A percentile compares a stretch with the other conserved stretches of the same genome.
phyloP scores from a whole-genome alignment of 2,329 filamentous ascomycete genomes.

The Aureobasidium zeae region DNA sequence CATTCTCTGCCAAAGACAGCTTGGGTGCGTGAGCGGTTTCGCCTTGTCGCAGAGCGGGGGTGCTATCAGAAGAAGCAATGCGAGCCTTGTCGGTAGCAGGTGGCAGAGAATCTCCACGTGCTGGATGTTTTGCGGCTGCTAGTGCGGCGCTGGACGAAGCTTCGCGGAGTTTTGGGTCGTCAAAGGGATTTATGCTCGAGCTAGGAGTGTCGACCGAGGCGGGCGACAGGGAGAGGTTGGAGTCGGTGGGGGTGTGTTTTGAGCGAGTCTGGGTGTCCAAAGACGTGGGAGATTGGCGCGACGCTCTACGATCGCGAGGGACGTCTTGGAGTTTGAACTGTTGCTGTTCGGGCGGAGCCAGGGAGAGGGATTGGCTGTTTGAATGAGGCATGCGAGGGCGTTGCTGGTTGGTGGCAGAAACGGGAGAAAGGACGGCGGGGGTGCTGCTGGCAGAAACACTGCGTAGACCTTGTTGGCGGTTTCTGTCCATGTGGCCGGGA shows the following conservation, averaged over 20 bases:
- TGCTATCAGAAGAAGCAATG: conserved; percentile 23
- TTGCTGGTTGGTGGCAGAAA: conserved; percentile 20
- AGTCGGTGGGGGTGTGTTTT: conserved; percentile 10
- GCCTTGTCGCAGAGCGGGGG: conserved; percentile 28
- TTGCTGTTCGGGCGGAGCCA: conserved; percentile 31
- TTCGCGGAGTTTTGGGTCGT: conserved; percentile 30
- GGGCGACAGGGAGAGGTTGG: conserved; percentile 24
- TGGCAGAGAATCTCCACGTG: conserved; percentile 51
- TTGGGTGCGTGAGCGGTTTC: conserved; percentile 30
- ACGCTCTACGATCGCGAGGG: conserved; percentile 53
- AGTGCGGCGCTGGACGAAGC: conserved; percentile 24
- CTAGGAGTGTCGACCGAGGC: conserved; percentile 30
- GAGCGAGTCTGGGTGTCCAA: conserved; percentile 4
- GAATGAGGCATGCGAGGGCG: conserved; percentile 23
- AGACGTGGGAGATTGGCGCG: conserved; percentile 8
- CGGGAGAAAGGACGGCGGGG: conserved; percentile 24
- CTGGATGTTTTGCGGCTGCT: conserved; percentile 33
- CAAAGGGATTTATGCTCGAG: conserved; percentile 31
- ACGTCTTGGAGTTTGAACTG: conserved; percentile 71
- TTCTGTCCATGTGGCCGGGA: conserved; percentile 2
- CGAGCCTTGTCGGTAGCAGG: conserved; percentile 25
- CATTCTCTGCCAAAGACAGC: conserved; percentile 28
- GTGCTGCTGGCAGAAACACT: conserved; percentile 23
- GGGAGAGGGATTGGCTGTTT: conserved; percentile 23
- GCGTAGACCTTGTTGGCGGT: conserved; percentile 39